Evolutionary conservation across 148 eudicot species (phyloP).

Genomic region (Pouteria glomerata): DNA sequence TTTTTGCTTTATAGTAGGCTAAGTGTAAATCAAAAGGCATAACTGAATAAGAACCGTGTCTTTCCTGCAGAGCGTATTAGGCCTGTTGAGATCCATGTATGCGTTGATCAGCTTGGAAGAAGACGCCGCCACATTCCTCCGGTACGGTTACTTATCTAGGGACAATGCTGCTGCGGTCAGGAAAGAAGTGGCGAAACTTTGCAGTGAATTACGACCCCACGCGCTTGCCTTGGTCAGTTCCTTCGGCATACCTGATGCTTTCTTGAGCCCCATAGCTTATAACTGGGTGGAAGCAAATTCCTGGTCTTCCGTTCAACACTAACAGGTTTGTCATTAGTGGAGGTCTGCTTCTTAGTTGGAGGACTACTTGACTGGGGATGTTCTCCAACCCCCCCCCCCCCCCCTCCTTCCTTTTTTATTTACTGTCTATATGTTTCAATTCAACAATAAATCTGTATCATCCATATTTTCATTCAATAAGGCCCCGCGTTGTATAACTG

Average conservation of each 20-base stretch:
- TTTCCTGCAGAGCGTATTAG: slow-evolving; percentile 56
- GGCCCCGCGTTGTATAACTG: no score
- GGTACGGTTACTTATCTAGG: slow-evolving; percentile 65
- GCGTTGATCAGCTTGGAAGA: slow-evolving; percentile 68
- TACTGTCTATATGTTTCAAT: no score
- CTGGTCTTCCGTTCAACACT: slow-evolving; percentile 41
- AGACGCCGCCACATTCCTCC: slow-evolving; percentile 84
- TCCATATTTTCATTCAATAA: no score
- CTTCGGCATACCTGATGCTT: slow-evolving; percentile 70
- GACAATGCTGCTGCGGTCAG: slow-evolving; percentile 70
- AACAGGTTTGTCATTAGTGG: no score
- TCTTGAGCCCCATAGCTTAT: slow-evolving; percentile 67
- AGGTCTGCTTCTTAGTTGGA: no score
- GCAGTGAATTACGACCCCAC: slow-evolving; percentile 81
- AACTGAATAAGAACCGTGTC: not conserved
- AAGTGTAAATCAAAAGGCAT: no score
- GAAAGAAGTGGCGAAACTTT: slow-evolving; percentile 67
- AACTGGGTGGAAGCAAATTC: slow-evolving; percentile 72
- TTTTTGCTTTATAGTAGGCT: no score
- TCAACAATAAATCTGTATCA: no score
- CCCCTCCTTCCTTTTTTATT: no score
- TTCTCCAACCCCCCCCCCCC: no score
- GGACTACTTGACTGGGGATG: no score
- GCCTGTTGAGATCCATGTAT: slow-evolving; percentile 63
- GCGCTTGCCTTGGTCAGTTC: slow-evolving; percentile 70